Base-by-base conservation (phyloP, 73 alveolate genomes). In the Paramecium primaurelia region DNA sequence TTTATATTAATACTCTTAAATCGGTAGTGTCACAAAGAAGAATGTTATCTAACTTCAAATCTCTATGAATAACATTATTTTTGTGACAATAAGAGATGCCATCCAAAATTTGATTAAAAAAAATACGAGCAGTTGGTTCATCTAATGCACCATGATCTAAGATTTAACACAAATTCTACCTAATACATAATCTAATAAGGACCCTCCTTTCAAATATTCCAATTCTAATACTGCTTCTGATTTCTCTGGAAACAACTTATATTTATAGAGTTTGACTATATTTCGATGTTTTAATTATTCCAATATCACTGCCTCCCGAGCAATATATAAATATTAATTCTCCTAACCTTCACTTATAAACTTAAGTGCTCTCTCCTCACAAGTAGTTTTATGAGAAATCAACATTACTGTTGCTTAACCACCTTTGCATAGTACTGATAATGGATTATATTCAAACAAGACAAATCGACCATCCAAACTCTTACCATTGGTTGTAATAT, bases 151-250 rank as follows among this genome's bases (percentile, higher is more conserved):
- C 84, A 64, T 64, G 84, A 32, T 64, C 84, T 64, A 64, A 32
- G 49, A 64, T 28, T 64, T 5, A 54, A n/a, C 6, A 54, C 69
- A 54, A 54, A 54, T 64, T 64, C 84, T 64, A 64, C 84, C 84
- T 64, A 64, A 28, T 3, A 97, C 88, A 58, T 95, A 92, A 45
- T 96, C 97, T 34, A 97, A 88, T 59, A 97, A 85, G 47, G 97
- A 98, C 4, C 99, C 99, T 16, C 99, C 99, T 64, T 86, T 30
- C 34, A 93, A 86, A 32, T 85, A 92, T 93, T 98, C 99, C 80
- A 94, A 95, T 45, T 97, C 77, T 8, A 86, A 49, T 3, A 86
- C 86, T 30, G 77, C 93, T 30, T 86, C 77, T 45, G 86, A 86
- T 42, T 30, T 86, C 40, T 86, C 64, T 10, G 84, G 84, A 32